Evolutionary conservation across 169 alveolate species (phyloP).

Genomic region (Plasmodium reichenowi): DNA sequence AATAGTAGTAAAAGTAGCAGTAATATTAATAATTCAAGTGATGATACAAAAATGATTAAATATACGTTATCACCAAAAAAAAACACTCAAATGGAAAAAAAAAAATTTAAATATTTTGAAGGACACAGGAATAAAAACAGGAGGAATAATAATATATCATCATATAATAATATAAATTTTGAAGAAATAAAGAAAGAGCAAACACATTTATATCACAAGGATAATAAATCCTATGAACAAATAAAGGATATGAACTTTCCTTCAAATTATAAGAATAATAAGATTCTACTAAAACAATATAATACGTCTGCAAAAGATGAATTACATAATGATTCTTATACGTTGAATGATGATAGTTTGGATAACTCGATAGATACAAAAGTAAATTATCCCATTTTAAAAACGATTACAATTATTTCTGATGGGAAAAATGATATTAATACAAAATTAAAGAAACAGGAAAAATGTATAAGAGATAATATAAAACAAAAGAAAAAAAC

Average conservation of each 20-base stretch:
- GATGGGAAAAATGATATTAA: conserved; percentile 8
- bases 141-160: no score
- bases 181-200: not conserved
- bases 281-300: no score
- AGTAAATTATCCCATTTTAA: conserved; percentile 16
- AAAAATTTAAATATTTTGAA: no score
- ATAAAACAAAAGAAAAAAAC: not conserved
- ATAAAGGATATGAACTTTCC: not conserved
- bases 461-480: not conserved
- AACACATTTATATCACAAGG: not conserved
- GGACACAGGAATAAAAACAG: no score
- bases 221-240: not conserved
- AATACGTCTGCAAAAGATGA: not conserved
- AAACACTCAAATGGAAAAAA: no score
- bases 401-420: conserved; percentile 40
- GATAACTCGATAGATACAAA: not conserved
- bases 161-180: not conserved
- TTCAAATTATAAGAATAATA: not conserved
- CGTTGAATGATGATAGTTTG: not conserved
- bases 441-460: not conserved
- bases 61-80: no score
- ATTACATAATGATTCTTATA: not conserved
- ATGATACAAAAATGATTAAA: no score
- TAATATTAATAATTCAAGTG: no score
- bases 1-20: no score